phyloP scores from a whole-genome alignment of 2,329 filamentous ascomycete species.

The Aspergillus sp. region DNA sequence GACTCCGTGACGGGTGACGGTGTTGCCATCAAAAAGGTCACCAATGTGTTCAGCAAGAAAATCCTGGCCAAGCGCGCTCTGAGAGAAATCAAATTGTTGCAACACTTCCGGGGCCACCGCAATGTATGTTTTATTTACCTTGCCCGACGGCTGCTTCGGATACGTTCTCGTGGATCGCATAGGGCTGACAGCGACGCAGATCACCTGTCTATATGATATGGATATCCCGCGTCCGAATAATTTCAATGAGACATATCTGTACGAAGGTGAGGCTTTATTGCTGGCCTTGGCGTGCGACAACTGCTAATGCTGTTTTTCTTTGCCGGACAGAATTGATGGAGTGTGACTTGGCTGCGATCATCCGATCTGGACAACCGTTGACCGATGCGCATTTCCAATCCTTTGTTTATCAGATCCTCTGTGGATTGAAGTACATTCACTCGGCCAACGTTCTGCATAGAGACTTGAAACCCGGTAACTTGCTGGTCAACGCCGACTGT shows the following conservation, averaged over 20 bases:
- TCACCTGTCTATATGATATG: conserved; percentile 99
- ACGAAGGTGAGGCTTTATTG: conserved; percentile 63
- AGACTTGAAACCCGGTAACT: conserved; percentile 92
- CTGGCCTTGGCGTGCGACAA: no score
- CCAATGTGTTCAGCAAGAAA: conserved; percentile 99
- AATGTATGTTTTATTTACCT: conserved; percentile 52
- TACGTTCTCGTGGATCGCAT: neutral
- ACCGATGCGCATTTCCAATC: conserved; percentile 99
- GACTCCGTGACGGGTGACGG: conserved; percentile 87
- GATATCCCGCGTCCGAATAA: conserved; percentile 94
- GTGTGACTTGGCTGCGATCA: conserved; percentile 95
- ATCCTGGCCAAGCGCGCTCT: conserved; percentile 96
- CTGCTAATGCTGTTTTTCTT: neutral
- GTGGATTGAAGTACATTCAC: conserved; percentile 97
- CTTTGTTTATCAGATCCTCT: conserved; percentile 99
- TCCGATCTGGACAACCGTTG: conserved; percentile 89
- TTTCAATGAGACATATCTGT: conserved; percentile 98
- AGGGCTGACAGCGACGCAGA: conserved; percentile 51
- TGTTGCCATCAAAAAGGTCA: conserved; percentile 98
- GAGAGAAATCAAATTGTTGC: conserved; percentile 95
- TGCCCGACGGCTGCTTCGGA: no score
- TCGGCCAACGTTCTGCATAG: conserved; percentile 96
- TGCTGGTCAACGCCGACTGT: conserved; percentile 97
- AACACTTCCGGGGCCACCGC: conserved; percentile 88
- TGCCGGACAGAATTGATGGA: conserved; percentile 79